Evolutionary conservation across 352 stramenopile genomes (phyloP).

Genomic region (Thalassiosira ordinaria): DNA sequence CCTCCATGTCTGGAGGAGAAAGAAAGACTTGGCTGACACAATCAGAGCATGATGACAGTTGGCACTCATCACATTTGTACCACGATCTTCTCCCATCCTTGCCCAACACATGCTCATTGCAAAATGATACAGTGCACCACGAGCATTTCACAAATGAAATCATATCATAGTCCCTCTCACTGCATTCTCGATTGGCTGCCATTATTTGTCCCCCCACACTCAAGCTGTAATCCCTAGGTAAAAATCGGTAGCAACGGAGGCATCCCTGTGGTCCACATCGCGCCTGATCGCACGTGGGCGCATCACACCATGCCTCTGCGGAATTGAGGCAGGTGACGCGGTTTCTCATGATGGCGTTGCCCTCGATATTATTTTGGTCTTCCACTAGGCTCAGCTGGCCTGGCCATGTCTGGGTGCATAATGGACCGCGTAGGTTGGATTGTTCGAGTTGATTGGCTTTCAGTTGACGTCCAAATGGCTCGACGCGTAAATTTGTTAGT

Average conservation of each 20-base stretch:
- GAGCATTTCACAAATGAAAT: slow-evolving; percentile 34
- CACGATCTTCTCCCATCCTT: neutral
- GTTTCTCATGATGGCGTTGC: neutral
- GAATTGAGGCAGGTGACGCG: slow-evolving; percentile 32
- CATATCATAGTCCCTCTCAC: slow-evolving; percentile 23
- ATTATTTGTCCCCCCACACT: neutral
- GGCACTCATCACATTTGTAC: slow-evolving; percentile 48
- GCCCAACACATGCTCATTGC: slow-evolving; percentile 17
- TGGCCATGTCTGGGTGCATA: slow-evolving; percentile 27
- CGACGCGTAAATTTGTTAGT: slow-evolving; percentile 37
- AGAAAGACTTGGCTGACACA: slow-evolving; percentile 50
- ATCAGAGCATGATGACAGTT: slow-evolving; percentile 41
- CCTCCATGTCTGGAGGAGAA: neutral
- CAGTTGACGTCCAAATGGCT: neutral
- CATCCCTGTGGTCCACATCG: slow-evolving; percentile 39
- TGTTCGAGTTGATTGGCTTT: neutral
- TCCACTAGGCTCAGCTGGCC: neutral
- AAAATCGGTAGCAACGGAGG: slow-evolving; percentile 43
- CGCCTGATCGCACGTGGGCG: slow-evolving; percentile 23
- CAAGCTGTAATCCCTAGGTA: slow-evolving; percentile 2
- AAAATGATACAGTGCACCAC: slow-evolving; percentile 47
- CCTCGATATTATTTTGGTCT: neutral
- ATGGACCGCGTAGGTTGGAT: neutral
- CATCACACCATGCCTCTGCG: slow-evolving; percentile 45
- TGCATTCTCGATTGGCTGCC: slow-evolving; percentile 6